phyloP scores from a whole-genome alignment of 768 basidiomycete species.

The Leccinum incarnatum region DNA sequence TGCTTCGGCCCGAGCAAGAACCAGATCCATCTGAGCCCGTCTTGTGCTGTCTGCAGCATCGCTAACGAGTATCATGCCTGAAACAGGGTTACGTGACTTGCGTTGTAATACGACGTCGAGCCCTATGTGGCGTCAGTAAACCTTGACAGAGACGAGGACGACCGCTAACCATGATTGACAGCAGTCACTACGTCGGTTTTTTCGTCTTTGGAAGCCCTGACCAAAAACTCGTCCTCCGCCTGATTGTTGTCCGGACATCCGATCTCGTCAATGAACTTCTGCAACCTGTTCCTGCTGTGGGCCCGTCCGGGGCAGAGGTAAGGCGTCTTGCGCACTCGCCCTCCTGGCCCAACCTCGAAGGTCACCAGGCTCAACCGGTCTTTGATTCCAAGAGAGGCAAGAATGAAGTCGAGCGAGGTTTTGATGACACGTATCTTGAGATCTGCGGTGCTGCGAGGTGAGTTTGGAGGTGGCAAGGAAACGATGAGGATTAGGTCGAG shows the following conservation, averaged over 20 bases:
- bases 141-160: neutral
- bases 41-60: conserved; percentile 91
- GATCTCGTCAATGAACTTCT: conserved; percentile 77
- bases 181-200: conserved; percentile 97
- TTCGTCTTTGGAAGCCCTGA: conserved; percentile 80
- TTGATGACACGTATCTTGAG: conserved; percentile 90
- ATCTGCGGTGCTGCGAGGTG: conserved; percentile 73
- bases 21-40: conserved; percentile 96
- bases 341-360: conserved; percentile 84
- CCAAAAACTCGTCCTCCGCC: conserved; percentile 62
- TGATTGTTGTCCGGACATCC: conserved; percentile 38
- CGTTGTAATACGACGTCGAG: conserved; percentile 94
- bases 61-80: conserved; percentile 90
- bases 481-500: conserved; percentile 92
- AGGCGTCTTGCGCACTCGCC: conserved; percentile 88
- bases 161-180: conserved; percentile 80
- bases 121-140: conserved; percentile 40
- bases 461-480: conserved; percentile 73
- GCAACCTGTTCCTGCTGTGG: conserved; percentile 66
- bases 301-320: conserved; percentile 73
- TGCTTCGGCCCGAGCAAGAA: conserved; percentile 94
- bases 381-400: conserved; percentile 69
- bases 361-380: conserved; percentile 91
- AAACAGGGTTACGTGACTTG: conserved; percentile 84
- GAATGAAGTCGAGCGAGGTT: conserved; percentile 80